Base-by-base conservation (phyloP, 2,329 filamentous ascomycete genomes). In the Lojkania enalia region DNA sequence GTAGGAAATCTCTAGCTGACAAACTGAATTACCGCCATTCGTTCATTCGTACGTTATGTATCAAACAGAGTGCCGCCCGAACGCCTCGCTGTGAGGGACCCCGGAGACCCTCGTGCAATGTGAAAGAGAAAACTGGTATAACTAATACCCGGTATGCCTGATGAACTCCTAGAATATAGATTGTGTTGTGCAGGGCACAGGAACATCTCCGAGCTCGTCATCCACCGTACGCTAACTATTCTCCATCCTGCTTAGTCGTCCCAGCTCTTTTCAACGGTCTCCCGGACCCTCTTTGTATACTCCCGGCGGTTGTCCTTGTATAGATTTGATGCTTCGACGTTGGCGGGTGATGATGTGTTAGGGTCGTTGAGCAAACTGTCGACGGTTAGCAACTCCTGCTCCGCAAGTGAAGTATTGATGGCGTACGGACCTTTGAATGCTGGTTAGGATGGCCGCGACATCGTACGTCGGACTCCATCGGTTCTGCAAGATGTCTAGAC, bases 211-310 rank as follows among this genome's bases (percentile, higher is more conserved):
- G 9, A 19, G 12, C 33, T 21, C 18, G 12, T 18, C 33, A 16
- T 16, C 33, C 33, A 20, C 5, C 21, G 11, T 27, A 21, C 12
- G 18, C 27, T 6, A 27, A 13, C 13, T 27, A 5, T n/a, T 5
- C 35, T 16, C 27, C 9, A 4, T 35, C 36, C 9, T 11, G 16
- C 15, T 56, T 51, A 95, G 64, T 96, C 92, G 54, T 97, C 94
- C 94, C 94, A 99, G 76, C 92, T 97, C 82, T 96, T 97, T 78
- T 99, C 94, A 13, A 99, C 94, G 0, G 92, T 96, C 76, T 97
- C 94, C 36, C 90, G 80, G 32, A 99, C 94, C 14, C 91, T 80
- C 77, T 99, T 99, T 19, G 86, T 88, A 67, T 99, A 99, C 67
- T 99, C 94, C 70, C 91, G 90, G 52, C 91, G 83, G 71, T 97